Percentiles rank a stretch among this genome's conserved stretches.
Evolutionary conservation across 2,329 filamentous ascomycete species (phyloP).

Genomic region (Ilyonectria sp.): DNA sequence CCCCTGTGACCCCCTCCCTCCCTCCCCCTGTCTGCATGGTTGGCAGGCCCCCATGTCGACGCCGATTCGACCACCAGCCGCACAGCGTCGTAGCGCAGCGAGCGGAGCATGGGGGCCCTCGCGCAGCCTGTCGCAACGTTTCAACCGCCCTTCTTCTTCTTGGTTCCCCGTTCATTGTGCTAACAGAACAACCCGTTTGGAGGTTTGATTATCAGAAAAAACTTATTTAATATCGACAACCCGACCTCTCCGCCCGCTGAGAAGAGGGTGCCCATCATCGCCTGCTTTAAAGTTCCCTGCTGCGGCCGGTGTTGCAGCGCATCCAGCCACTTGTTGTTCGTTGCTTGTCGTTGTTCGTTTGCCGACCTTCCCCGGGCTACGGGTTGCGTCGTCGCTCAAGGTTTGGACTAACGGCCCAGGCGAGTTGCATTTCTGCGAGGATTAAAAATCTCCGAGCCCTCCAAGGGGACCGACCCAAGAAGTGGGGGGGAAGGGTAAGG

Average conservation of each 20-base stretch:
- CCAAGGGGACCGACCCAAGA: neutral
- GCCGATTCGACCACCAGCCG: slow-evolving; percentile 11
- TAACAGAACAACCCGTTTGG: too few species aligned
- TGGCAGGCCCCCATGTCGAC: neutral
- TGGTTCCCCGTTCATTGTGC: too few species aligned
- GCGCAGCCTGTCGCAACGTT: neutral
- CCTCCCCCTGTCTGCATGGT: neutral
- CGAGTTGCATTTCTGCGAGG: slow-evolving; percentile 4
- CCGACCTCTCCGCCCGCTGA: neutral
- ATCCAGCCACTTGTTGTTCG: neutral
- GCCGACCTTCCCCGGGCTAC: neutral
- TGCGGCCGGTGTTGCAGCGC: slow-evolving; percentile 7
- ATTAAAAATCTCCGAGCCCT: slow-evolving; percentile 8
- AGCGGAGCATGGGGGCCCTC: too few species aligned
- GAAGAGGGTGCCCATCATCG: neutral
- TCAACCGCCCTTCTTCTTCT: neutral
- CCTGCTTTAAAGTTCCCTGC: slow-evolving; percentile 9
- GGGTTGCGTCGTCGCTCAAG: neutral
- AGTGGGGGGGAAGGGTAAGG: neutral
- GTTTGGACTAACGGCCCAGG: neutral
- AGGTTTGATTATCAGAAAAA: too few species aligned
- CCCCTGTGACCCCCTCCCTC: neutral
- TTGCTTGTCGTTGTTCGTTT: neutral
- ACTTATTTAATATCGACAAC: too few species aligned
- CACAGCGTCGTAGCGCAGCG: neutral